Base-by-base conservation (phyloP, 768 basidiomycete genomes). In the Psilocybe sp. region DNA sequence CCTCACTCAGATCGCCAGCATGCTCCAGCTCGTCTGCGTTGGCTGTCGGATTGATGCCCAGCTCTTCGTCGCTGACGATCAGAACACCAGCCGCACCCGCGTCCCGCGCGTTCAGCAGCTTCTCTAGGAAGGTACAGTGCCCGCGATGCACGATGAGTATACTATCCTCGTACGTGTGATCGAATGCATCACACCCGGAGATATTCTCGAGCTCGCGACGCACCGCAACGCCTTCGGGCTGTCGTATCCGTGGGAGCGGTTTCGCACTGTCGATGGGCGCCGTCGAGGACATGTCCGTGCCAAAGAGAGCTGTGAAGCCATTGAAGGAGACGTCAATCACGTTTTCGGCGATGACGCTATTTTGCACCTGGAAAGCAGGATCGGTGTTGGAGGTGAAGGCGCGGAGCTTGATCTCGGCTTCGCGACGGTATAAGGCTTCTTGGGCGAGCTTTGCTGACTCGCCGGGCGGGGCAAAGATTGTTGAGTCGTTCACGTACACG, bases 61-160 rank as follows among this genome's bases (percentile, higher is more conserved):
- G 40, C 16, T 89, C 82, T 23, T 83, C 77, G 50, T 84, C 73
- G 61, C 80, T 85, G 60, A 89, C 69, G 38, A 96, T 83, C 12
- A 98, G 67, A 8, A 94, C 80, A 1, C 92, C 95, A 0, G 78
- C 77, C 4, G 92, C 92, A 1, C 82, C 86, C 1, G 85, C 88
- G 8, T 74, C 68, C 14, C 77, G 76, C 4, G 93, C 94, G 40
- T 75, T 54, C 11, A 82, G 44, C 13, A 95, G 74, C 69, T 99
- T 99, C 56, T 90, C 80, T 12, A 92, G 67, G 69, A 98, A 98
- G 8, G 92, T 87, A 66, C 96, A 98, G 4, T 75, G 80, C 5
- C 96, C 96, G 23, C 96, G 80, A 39, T 74, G 74, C 13, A 88
- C 73, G 13, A 97, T 62, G 18, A 93, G 63, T 4, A 81, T 74